A percentile compares a stretch with the other conserved stretches of the same genome.
These are phyloP conservation scores for Gossypium raimondii DNA, from an alignment of 345 rosid species.

Conservation along the genomic window DNA sequence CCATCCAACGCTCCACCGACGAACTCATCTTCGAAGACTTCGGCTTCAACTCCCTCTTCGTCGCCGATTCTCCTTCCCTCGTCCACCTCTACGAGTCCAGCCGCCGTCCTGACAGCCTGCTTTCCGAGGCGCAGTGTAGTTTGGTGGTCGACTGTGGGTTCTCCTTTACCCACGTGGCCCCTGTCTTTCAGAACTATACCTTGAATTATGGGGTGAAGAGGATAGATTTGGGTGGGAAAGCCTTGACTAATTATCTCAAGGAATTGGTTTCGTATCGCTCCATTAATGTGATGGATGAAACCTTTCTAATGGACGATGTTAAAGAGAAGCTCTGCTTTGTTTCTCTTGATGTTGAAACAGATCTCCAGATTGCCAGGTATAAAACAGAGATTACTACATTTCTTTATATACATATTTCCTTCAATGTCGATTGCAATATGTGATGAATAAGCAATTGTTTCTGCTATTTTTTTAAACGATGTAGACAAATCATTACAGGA, in stretches of 20 bases:
- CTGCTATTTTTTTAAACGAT: not conserved
- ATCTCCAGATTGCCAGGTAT: slow-evolving; percentile 51
- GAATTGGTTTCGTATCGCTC: slow-evolving; percentile 81
- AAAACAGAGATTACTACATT: not conserved
- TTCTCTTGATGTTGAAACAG: slow-evolving; percentile 69
- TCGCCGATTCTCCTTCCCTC: slow-evolving; percentile 64
- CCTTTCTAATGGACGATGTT: slow-evolving; percentile 81
- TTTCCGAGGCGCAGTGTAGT: slow-evolving; percentile 68
- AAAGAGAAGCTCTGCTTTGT: slow-evolving; percentile 94
- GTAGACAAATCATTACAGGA: slow-evolving; percentile 29
- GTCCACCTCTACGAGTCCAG: slow-evolving; percentile 87
- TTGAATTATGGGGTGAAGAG: slow-evolving; percentile 3
- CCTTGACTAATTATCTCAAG: slow-evolving; percentile 82
- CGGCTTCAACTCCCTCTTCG: slow-evolving; percentile 59
- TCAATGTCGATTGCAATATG: not conserved
- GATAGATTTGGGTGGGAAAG: slow-evolving; percentile 67
- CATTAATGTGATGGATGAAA: slow-evolving; percentile 79
- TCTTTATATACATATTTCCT: too few relatives aligned
- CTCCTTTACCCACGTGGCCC: slow-evolving; percentile 72
- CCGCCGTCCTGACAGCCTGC: slow-evolving; percentile 46
- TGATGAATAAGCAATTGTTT: too few relatives aligned
- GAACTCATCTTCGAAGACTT: slow-evolving; percentile 93
- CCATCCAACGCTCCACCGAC: slow-evolving; percentile 71
- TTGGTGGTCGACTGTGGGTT: slow-evolving; percentile 88
- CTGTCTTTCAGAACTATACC: not conserved